Conservation (phyloP, 257 asterid genomes). For the Petrea volubilis region DNA sequence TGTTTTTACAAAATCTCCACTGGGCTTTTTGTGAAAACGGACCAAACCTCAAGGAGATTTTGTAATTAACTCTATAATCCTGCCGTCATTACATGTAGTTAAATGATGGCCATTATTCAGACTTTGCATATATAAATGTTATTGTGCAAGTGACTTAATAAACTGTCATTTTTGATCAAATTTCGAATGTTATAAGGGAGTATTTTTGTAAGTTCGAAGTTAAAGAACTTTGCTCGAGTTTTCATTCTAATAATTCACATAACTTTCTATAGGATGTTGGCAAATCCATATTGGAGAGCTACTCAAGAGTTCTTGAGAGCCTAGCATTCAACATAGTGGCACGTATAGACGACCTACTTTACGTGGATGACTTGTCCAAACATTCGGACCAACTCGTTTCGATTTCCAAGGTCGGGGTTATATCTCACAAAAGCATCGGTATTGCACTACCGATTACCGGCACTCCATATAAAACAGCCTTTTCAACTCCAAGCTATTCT, state of each 20-base stretch:
- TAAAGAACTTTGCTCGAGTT: not conserved
- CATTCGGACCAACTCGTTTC: conserved; percentile 65
- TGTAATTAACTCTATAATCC: too few species aligned
- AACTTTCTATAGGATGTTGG: conserved; percentile 66
- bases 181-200: too few species aligned
- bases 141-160: too few species aligned
- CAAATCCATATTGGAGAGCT: conserved; percentile 76
- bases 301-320: conserved; percentile 85
- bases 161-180: too few species aligned
- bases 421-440: conserved; percentile 43
- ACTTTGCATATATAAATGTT: too few species aligned
- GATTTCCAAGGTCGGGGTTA: conserved; percentile 52
- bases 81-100: too few species aligned
- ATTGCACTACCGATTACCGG: conserved; percentile 28
- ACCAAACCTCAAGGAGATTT: too few species aligned
- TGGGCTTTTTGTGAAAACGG: too few species aligned
- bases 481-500: conserved; percentile 52
- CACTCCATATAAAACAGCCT: conserved; percentile 47
- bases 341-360: conserved; percentile 68
- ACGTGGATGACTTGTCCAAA: conserved; percentile 72
- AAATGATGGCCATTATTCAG: too few species aligned
- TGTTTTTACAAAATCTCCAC: too few species aligned
- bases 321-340: conserved; percentile 78
- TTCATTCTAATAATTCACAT: not conserved
- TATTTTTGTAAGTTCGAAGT: too few species aligned